Conservation (phyloP, 2,329 filamentous ascomycete species). For the Trichoderma afroharzianum region DNA sequence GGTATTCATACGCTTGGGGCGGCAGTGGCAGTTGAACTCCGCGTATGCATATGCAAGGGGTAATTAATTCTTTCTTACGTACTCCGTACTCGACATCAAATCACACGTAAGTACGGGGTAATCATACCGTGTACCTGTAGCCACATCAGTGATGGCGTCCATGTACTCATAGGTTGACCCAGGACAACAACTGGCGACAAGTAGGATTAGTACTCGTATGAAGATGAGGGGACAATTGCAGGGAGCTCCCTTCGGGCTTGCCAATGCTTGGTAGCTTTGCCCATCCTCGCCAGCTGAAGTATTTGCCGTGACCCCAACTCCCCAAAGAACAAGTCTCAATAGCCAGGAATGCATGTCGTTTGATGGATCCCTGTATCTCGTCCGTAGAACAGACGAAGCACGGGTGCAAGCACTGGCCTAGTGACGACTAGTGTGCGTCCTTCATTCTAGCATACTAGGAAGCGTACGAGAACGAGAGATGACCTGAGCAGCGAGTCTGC, state of each 20-base stretch:
- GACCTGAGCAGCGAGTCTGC: background rate
- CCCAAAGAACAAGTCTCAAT: background rate
- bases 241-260: background rate
- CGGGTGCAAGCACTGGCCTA: background rate
- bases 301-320: background rate
- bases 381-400: background rate
- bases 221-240: background rate
- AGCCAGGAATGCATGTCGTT: background rate
- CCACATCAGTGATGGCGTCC: background rate
- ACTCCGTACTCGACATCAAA: background rate
- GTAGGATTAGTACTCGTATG: background rate
- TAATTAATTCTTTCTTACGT: background rate
- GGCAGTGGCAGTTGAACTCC: background rate
- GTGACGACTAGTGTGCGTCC: background rate
- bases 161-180: background rate
- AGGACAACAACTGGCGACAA: background rate
- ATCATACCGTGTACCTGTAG: background rate
- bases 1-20: background rate
- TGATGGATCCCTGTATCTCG: background rate
- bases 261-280: background rate
- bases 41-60: background rate
- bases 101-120: background rate
- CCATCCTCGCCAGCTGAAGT: background rate
- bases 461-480: background rate
- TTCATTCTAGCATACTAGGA: background rate